These are phyloP conservation scores for grape (Vitis vinifera) DNA, from an alignment of 164 flowering plant species.

Conservation along the genomic window DNA sequence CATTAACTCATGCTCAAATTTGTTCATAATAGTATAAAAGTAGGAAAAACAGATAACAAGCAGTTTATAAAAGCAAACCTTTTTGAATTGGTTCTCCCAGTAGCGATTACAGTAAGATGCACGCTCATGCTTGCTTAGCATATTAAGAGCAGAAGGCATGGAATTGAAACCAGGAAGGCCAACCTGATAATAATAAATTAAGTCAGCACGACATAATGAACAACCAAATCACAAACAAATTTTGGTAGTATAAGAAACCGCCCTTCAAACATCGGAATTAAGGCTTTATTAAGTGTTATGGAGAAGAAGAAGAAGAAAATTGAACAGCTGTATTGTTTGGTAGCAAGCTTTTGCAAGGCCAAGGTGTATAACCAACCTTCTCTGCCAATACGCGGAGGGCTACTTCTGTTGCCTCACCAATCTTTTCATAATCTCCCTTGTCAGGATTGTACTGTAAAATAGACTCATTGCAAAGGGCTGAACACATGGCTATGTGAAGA, in stretches of 20 bases:
- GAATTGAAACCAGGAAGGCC: constrained; percentile 99
- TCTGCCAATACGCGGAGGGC: constrained; percentile 94
- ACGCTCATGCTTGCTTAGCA: constrained; percentile 95
- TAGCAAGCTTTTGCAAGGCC: neutral
- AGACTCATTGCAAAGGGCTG: constrained; percentile 97
- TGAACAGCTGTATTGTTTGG: neutral
- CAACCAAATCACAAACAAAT: neutral
- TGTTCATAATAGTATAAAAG: no score
- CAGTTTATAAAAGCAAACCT: constrained; percentile 45
- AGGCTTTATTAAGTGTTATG: neutral
- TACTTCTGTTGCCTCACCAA: constrained; percentile 98
- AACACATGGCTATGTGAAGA: constrained; percentile 92
- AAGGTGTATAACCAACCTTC: constrained; percentile 52
- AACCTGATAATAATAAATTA: constrained; percentile 48
- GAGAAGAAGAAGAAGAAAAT: neutral
- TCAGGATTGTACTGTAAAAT: constrained; percentile 87
- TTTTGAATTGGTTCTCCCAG: constrained; percentile 94
- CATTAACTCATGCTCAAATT: no score
- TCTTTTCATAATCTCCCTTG: constrained; percentile 83
- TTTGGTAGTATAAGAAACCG: neutral
- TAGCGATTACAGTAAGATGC: constrained; percentile 95
- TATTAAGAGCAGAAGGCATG: constrained; percentile 88
- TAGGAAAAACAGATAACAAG: neutral
- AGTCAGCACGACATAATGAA: neutral
- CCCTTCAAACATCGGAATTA: neutral